A percentile compares a stretch with the other conserved stretches of the same genome.
These are phyloP conservation scores for Myriosclerotinia curreyana DNA, from an alignment of 2,329 filamentous ascomycete genomes.

Conservation along the genomic window DNA sequence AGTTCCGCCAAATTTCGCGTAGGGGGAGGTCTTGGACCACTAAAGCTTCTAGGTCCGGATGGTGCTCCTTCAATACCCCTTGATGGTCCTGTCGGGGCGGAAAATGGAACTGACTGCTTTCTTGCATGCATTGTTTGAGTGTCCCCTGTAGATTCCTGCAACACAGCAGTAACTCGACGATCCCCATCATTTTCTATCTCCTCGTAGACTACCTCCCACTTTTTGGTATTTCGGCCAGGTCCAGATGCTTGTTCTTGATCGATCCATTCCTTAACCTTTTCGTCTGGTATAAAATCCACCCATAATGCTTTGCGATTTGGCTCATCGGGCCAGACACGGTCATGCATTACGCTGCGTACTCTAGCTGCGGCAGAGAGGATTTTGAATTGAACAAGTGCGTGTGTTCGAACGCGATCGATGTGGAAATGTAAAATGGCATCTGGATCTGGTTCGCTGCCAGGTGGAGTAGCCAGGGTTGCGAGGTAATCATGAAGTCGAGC, in stretches of 20 bases:
- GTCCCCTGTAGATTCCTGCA: constrained; percentile 48
- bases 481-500: constrained; percentile 67
- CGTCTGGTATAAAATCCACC: constrained; percentile 84
- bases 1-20: constrained; percentile 50
- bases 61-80: constrained; percentile 36
- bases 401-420: constrained; percentile 81
- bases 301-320: constrained; percentile 77
- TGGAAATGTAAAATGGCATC: constrained; percentile 66
- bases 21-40: constrained; percentile 21
- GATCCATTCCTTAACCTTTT: constrained; percentile 72
- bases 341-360: constrained; percentile 73
- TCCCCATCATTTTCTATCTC: constrained; percentile 53
- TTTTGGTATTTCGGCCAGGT: constrained; percentile 43
- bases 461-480: constrained; percentile 61
- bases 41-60: constrained; percentile 33
- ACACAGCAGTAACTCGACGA: constrained; percentile 52
- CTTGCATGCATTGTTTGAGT: not conserved
- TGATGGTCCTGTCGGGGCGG: constrained; percentile 35
- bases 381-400: constrained; percentile 76
- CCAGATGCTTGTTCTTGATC: constrained; percentile 54
- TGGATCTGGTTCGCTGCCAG: constrained; percentile 49
- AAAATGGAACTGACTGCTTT: constrained; percentile 33
- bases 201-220: constrained; percentile 75
- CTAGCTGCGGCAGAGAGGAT: constrained; percentile 69
- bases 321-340: constrained; percentile 82